Evolutionary conservation across 108 stramenopile species (phyloP), one percentile per base, ranked within the genome.

Genomic region (Conticribra guillardii): DNA sequence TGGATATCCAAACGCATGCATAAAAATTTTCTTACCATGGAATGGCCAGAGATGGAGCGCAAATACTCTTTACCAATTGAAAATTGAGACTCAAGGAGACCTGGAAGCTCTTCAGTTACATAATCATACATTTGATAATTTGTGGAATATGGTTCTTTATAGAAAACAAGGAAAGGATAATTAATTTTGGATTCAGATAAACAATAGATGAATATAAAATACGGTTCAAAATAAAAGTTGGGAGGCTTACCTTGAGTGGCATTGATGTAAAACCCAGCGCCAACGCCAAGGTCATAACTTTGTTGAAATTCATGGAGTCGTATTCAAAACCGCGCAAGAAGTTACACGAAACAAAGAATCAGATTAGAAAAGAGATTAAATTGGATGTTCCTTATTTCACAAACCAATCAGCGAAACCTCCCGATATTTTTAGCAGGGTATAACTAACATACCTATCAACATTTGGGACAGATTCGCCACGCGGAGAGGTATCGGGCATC

Each of bases 211-310:
- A n/a, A n/a, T n/a, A n/a, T n/a, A n/a, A n/a, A n/a, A n/a, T n/a
- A n/a, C n/a, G n/a, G n/a, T n/a, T n/a, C n/a, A n/a, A n/a, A n/a
- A n/a, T n/a, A n/a, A n/a, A n/a, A n/a, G n/a, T n/a, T n/a, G n/a
- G n/a, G n/a, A n/a, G n/a, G n/a, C n/a, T n/a, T n/a, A n/a, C n/a
- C n/a, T n/a, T n/a, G n/a, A 5, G 97, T 97, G 4, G 99, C 97
- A 83, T 98, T 82, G 28, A 99, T 82, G 81, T 99, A 99, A 65
- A 99, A 99, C 21, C 99, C 98, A 29, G 98, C 99, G 22, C 97
- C 98, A 4, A 82, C 79, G 14, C 99, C 99, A 41, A 99, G 84
- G 71, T 99, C 99, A 64, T 95, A 99, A 45, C 60, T 54, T 41
- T 9, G 18, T 22, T 51, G 53, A 44, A 44, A 15, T 54, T 9